phyloP scores from a whole-genome alignment of 1,139 yeast genomes.

The Petasospora fabianii region DNA sequence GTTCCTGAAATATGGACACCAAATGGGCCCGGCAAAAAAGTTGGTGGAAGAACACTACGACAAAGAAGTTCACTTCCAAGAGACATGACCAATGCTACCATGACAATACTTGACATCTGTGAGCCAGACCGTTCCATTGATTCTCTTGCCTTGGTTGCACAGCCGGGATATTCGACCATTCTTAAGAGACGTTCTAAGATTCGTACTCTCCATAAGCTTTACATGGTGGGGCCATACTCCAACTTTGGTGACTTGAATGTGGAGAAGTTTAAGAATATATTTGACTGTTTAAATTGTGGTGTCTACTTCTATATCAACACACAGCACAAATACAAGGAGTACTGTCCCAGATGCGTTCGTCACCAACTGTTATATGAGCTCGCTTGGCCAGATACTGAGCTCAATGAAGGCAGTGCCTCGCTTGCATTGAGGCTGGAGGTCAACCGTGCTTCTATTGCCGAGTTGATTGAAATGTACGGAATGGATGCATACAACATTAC shows the following conservation, averaged over 20 bases:
- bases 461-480: constrained; percentile 2
- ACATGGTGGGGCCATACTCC: constrained; percentile 15
- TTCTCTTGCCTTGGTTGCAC: constrained; percentile 9
- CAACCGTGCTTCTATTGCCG: constrained; percentile 11
- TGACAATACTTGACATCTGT: constrained; percentile 3
- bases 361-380: constrained; percentile 23
- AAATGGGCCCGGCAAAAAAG: background rate
- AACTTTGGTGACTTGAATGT: constrained; percentile 4
- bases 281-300: constrained; percentile 29
- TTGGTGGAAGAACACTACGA: constrained; percentile 4
- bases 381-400: constrained; percentile 26
- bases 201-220: constrained; percentile 25
- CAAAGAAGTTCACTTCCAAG: background rate
- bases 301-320: constrained; percentile 19
- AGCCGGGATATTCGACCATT: background rate
- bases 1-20: background rate
- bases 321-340: constrained; percentile 11
- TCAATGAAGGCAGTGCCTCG: background rate
- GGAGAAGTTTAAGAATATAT: no score
- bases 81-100: background rate
- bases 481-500: background rate
- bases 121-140: constrained; percentile 24
- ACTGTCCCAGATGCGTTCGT: constrained; percentile 27
- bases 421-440: constrained; percentile 4
- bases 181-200: constrained; percentile 15